Percentiles rank a stretch among this genome's conserved stretches.
These are phyloP conservation scores for Pseudohalonectria lignicola DNA, from an alignment of 2,329 filamentous ascomycete species.

Conservation along the genomic window DNA sequence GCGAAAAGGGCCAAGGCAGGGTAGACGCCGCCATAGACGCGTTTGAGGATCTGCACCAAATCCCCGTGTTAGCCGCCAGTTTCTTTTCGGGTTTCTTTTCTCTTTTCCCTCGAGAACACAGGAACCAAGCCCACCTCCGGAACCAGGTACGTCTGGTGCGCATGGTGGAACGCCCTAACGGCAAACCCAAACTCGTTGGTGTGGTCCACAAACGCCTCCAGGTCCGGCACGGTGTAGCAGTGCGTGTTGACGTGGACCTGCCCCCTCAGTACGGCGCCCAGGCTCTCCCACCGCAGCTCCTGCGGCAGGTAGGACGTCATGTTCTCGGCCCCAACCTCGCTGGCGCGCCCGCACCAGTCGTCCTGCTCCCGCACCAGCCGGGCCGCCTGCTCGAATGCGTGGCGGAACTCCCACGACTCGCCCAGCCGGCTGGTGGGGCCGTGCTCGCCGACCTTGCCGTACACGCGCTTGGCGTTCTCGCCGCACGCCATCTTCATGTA, in stretches of 20 bases:
- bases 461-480: slow-evolving; percentile 55
- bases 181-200: slow-evolving; percentile 62
- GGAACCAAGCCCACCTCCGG: slow-evolving; percentile 39
- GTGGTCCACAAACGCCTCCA: slow-evolving; percentile 59
- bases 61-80: too few relatives aligned
- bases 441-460: slow-evolving; percentile 40
- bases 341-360: slow-evolving; percentile 54
- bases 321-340: slow-evolving; percentile 33
- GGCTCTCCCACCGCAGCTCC: slow-evolving; percentile 51
- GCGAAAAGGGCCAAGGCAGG: slow-evolving; percentile 35
- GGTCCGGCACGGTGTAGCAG: slow-evolving; percentile 59
- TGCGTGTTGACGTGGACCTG: slow-evolving; percentile 62
- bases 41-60: slow-evolving; percentile 45
- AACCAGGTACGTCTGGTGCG: slow-evolving; percentile 54
- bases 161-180: slow-evolving; percentile 58
- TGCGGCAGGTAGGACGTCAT: slow-evolving; percentile 49
- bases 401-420: slow-evolving; percentile 59
- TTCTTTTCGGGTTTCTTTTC: background rate
- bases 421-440: slow-evolving; percentile 52
- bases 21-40: slow-evolving; percentile 33
- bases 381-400: slow-evolving; percentile 53
- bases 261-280: slow-evolving; percentile 51
- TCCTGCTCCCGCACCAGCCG: slow-evolving; percentile 48
- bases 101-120: background rate
- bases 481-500: slow-evolving; percentile 73